These are phyloP conservation scores for Royoungia palumana DNA, from an alignment of 768 basidiomycete species.

Conservation along the genomic window DNA sequence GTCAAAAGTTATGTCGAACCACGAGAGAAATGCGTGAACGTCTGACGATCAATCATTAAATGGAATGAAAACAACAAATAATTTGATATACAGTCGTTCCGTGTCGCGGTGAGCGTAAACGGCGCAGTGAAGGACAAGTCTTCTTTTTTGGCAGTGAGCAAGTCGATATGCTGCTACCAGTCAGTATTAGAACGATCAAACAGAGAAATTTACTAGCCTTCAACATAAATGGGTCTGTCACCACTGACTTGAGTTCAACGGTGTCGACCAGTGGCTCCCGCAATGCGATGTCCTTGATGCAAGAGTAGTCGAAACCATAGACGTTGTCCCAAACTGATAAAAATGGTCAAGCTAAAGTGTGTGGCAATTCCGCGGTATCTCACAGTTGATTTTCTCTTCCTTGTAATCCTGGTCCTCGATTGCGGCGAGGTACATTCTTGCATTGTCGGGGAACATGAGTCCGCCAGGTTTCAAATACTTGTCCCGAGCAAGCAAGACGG, in stretches of 20 bases:
- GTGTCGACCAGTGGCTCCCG: constrained; percentile 97
- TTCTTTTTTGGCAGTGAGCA: constrained; percentile 90
- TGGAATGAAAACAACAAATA: background rate
- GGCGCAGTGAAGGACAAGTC: constrained; percentile 83
- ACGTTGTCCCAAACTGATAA: constrained; percentile 96
- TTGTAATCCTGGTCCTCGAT: constrained; percentile 99
- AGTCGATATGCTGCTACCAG: constrained; percentile 72
- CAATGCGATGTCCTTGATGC: constrained; percentile 98
- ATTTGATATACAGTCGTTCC: constrained; percentile 81
- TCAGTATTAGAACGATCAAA: constrained; percentile 4
- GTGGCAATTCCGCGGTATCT: background rate
- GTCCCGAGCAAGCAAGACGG: constrained; percentile 93
- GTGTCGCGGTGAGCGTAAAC: constrained; percentile 76
- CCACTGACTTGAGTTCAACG: constrained; percentile 95
- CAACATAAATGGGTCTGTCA: constrained; percentile 86
- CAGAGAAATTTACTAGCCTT: constrained; percentile 51
- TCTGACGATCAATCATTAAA: constrained; percentile 46
- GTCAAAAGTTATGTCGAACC: constrained; percentile 97
- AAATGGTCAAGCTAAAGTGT: constrained; percentile 2
- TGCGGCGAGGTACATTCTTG: constrained; percentile 88
- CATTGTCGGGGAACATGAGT: constrained; percentile 93
- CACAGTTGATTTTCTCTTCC: constrained; percentile 99
- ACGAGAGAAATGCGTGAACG: constrained; percentile 95
- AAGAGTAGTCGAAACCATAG: constrained; percentile 98
- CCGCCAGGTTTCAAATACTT: constrained; percentile 91